phyloP scores from a whole-genome alignment of 805 yeast species.

The Lachancea fermentati region DNA sequence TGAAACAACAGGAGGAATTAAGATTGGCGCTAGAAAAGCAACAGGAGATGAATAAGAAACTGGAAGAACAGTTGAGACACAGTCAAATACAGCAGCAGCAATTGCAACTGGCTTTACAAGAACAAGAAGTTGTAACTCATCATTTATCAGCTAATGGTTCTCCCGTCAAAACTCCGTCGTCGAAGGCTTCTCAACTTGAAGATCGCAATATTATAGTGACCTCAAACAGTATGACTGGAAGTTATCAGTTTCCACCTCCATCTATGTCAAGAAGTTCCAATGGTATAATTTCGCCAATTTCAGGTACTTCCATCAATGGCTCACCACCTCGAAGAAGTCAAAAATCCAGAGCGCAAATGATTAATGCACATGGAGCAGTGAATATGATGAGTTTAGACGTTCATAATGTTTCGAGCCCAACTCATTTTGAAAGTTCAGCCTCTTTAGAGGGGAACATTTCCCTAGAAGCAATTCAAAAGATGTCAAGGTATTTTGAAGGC shows the following conservation, averaged over 20 bases:
- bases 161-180: slow-evolving; percentile 2
- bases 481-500: slow-evolving; percentile 9
- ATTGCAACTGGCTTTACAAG: slow-evolving; percentile 21
- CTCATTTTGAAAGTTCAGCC: background rate
- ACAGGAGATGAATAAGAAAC: slow-evolving; percentile 24
- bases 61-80: slow-evolving; percentile 26
- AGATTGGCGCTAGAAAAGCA: slow-evolving; percentile 27
- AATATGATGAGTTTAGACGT: background rate
- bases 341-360: background rate
- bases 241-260: slow-evolving; percentile 34
- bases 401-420: slow-evolving; percentile 1
- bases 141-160: slow-evolving; percentile 8
- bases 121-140: slow-evolving; percentile 18
- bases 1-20: slow-evolving; percentile 26
- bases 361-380: background rate
- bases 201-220: slow-evolving; percentile 25
- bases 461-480: slow-evolving; percentile 4
- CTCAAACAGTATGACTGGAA: slow-evolving; percentile 28
- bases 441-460: background rate
- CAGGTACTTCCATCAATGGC: slow-evolving; percentile 26
- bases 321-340: slow-evolving; percentile 14
- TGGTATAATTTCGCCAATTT: slow-evolving; percentile 13
- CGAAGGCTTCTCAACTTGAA: slow-evolving; percentile 1
- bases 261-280: slow-evolving; percentile 2
- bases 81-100: slow-evolving; percentile 29